Evolutionary conservation across 2,329 filamentous ascomycete genomes (phyloP), one percentile per base, ranked within the genome.

Genomic region (Scytalidium lignicola): DNA sequence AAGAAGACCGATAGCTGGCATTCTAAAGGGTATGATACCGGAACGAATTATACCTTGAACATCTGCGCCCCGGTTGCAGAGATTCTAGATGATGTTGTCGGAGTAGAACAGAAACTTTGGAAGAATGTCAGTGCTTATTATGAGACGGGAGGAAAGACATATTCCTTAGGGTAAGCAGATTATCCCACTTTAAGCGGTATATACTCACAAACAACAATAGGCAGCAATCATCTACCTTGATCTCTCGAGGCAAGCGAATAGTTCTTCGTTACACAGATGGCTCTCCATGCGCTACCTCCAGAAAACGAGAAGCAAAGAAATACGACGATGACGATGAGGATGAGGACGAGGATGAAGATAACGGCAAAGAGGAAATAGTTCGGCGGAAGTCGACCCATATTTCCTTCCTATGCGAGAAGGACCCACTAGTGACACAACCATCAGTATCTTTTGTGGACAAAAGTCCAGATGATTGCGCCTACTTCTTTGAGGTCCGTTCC

Each of bases 401-500:
- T 68, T 93, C 90, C 20, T 92, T 97, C 66, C 85, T 93, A 56
- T 99, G 93, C 74, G 91, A 96, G 65, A 82, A 82, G 54, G 90
- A 96, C 60, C 83, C 88, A 1, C 74, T 85, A 1, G 78, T 76
- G 23, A 79, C 80, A 3, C 76, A 80, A 39, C 85, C 90, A 3
- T 78, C 80, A 3, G 75, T 93, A 32, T 90, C 88, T 18, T 99
- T 96, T 65, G 85, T 97, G 51, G 89, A 88, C 51, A 73, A 74
- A 41, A 86, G 91, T 53, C 85, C 88, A 39, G 91, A 97, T 64
- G 86, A 95, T 52, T 99, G 93, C 75, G 83, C 89, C 23, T 99
- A 97, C 70, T 88, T 95, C 69, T 99, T 99, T 72, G 91, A 97
- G 67, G 85, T 91, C 44, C 86, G 92, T 56, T 93, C 89, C 20